Conservation (phyloP, 2,329 filamentous ascomycete species). For the Aspergillus floridensis region DNA sequence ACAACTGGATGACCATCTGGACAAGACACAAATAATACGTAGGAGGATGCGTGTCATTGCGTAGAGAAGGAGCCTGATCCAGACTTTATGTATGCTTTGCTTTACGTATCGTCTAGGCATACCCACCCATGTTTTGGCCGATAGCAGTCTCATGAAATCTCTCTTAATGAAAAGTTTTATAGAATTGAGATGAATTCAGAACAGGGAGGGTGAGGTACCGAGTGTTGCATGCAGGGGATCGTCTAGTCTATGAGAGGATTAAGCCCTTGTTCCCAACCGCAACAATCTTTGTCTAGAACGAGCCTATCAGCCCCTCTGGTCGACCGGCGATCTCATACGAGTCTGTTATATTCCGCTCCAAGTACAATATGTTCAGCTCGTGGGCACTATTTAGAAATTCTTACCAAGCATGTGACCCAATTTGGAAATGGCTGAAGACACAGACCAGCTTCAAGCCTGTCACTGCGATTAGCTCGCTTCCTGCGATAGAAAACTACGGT, state of each 20-base stretch:
- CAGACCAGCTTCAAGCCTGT: neutral
- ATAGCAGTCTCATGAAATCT: neutral
- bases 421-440: neutral
- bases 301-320: too few relatives aligned
- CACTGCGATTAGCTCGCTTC: slow-evolving; percentile 4
- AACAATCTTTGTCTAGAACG: too few relatives aligned
- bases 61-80: neutral
- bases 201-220: too few relatives aligned
- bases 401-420: neutral
- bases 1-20: slow-evolving; percentile 1
- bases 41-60: neutral
- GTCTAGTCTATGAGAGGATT: neutral
- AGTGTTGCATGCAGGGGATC: neutral
- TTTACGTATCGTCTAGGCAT: neutral
- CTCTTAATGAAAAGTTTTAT: neutral
- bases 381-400: neutral
- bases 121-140: neutral
- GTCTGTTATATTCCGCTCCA: too few relatives aligned
- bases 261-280: too few relatives aligned
- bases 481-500: neutral
- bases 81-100: neutral
- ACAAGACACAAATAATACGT: neutral
- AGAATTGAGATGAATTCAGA: neutral
- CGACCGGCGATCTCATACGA: too few relatives aligned
- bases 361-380: neutral